These are phyloP conservation scores for Phytophthora colocasiae DNA, from an alignment of 352 stramenopile species.

Conservation along the genomic window DNA sequence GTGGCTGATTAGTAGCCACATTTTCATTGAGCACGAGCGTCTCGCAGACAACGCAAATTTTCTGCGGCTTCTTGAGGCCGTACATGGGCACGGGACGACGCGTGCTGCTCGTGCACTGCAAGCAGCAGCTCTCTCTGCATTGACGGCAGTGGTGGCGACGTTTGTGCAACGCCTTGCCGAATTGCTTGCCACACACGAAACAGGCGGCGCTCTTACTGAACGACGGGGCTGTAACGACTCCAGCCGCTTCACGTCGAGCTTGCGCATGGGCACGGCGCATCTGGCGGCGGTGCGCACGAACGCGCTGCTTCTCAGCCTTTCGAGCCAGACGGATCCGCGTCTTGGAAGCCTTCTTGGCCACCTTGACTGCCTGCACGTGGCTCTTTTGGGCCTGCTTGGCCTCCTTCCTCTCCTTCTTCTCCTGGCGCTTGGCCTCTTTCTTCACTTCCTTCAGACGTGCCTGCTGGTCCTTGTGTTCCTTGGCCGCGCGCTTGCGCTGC, in stretches of 20 bases:
- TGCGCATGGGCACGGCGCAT: neutral
- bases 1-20: constrained; percentile 3
- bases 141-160: constrained; percentile 75
- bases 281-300: constrained; percentile 1
- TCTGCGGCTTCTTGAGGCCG: constrained; percentile 53
- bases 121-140: constrained; percentile 67
- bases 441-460: constrained; percentile 18
- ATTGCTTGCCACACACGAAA: constrained; percentile 49
- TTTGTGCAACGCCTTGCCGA: constrained; percentile 36
- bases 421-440: constrained; percentile 22
- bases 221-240: constrained; percentile 10
- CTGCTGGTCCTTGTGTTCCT: constrained; percentile 32
- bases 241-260: neutral
- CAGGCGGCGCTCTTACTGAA: constrained; percentile 51
- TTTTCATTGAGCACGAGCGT: constrained; percentile 38
- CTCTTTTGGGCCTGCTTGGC: constrained; percentile 29
- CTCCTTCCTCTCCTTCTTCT: constrained; percentile 22
- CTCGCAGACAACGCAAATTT: constrained; percentile 66
- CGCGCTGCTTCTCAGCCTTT: constrained; percentile 30
- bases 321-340: constrained; percentile 19
- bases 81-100: constrained; percentile 47
- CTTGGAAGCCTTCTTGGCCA: constrained; percentile 36
- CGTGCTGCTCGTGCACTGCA: constrained; percentile 52
- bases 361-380: constrained; percentile 24
- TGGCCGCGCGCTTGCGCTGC: constrained; percentile 24